These are phyloP conservation scores for Echeveria elegans DNA, from an alignment of 164 flowering plant species.

Conservation along the genomic window DNA sequence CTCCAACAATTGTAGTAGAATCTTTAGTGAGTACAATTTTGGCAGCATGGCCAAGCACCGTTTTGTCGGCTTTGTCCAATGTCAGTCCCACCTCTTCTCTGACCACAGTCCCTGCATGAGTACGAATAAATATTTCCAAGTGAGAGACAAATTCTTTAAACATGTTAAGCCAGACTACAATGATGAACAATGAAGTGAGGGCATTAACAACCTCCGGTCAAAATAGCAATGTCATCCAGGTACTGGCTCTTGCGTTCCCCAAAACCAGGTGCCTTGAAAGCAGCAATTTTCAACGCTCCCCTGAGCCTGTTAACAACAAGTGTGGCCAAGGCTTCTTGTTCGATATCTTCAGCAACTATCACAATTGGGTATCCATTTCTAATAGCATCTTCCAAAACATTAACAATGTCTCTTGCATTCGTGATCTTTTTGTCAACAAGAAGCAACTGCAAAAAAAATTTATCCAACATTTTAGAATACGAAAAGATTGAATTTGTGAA, in stretches of 20 bases:
- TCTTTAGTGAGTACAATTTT: slow-evolving; percentile 97
- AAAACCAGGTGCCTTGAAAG: slow-evolving; percentile 99
- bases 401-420: slow-evolving; percentile 85
- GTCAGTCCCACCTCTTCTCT: slow-evolving; percentile 90
- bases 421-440: slow-evolving; percentile 94
- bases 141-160: not conserved
- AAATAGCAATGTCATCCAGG: slow-evolving; percentile 90
- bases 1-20: slow-evolving; percentile 83
- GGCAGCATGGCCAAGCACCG: slow-evolving; percentile 84
- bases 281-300: slow-evolving; percentile 89
- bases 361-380: slow-evolving; percentile 73
- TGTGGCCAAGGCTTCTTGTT: slow-evolving; percentile 94
- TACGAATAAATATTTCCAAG: not conserved
- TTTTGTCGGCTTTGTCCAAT: slow-evolving; percentile 78
- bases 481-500: not conserved
- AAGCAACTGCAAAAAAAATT: slow-evolving; percentile 58
- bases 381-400: slow-evolving; percentile 81
- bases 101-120: slow-evolving; percentile 65
- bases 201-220: slow-evolving; percentile 61
- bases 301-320: slow-evolving; percentile 96
- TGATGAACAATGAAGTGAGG: not conserved
- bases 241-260: slow-evolving; percentile 96
- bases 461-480: slow-evolving; percentile 3
- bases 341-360: slow-evolving; percentile 93
- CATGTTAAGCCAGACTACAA: not conserved